phyloP scores from a whole-genome alignment of 2,329 filamentous ascomycete genomes.

The Clonostachys chloroleuca region DNA sequence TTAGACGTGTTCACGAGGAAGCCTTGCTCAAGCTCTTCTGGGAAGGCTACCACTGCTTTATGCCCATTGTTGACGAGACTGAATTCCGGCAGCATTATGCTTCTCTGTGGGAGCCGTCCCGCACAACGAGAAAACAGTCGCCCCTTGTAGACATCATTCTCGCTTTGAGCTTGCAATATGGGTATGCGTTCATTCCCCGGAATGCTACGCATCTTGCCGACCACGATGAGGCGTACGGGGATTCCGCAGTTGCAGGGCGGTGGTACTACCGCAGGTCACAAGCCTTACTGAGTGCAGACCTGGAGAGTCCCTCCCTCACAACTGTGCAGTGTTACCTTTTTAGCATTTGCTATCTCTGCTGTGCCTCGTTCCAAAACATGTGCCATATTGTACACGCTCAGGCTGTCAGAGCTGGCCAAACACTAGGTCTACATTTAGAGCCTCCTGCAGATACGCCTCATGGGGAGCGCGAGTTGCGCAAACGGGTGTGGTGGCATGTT shows the following conservation, averaged over 20 bases:
- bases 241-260: conserved; percentile 35
- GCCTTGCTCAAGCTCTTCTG: conserved; percentile 12
- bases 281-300: conserved; percentile 30
- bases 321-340: conserved; percentile 44
- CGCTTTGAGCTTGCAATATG: conserved; percentile 45
- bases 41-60: conserved; percentile 4
- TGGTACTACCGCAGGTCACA: conserved; percentile 42
- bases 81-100: conserved; percentile 5
- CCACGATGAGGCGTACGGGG: conserved; percentile 10
- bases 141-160: conserved; percentile 47
- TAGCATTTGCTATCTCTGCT: conserved; percentile 38
- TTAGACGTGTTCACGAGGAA: conserved; percentile 42
- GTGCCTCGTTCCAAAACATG: conserved; percentile 43
- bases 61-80: conserved; percentile 4
- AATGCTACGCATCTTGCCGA: conserved; percentile 1
- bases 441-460: conserved; percentile 25
- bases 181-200: conserved; percentile 18
- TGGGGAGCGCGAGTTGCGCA: conserved; percentile 35
- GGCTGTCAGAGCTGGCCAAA: conserved; percentile 37
- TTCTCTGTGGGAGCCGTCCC: conserved; percentile 4
- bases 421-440: conserved; percentile 42
- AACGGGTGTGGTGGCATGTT: conserved; percentile 47
- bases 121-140: conserved; percentile 29
- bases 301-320: conserved; percentile 39
- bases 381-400: conserved; percentile 30